These are phyloP conservation scores for Chenopodium formosanum DNA, from an alignment of 148 eudicot genomes.

Conservation along the genomic window DNA sequence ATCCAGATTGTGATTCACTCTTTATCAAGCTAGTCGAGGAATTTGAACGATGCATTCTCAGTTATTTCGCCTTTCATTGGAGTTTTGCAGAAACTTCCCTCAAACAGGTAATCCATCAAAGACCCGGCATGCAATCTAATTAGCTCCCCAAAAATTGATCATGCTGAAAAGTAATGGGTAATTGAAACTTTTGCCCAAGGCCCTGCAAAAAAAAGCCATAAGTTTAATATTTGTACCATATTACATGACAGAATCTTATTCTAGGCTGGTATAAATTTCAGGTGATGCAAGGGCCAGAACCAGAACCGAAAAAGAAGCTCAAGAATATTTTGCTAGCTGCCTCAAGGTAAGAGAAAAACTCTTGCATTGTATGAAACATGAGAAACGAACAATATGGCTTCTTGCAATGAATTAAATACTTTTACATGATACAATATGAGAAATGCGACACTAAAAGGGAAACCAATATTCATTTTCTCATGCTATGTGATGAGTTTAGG, in stretches of 20 bases:
- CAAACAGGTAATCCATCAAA: slow-evolving; percentile 52
- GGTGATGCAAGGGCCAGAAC: slow-evolving; percentile 76
- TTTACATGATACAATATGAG: neutral
- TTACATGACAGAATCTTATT: slow-evolving; percentile 8
- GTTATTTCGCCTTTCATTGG: slow-evolving; percentile 98
- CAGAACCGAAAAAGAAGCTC: slow-evolving; percentile 87
- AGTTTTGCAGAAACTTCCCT: slow-evolving; percentile 66
- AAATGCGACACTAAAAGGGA: neutral
- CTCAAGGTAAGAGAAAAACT: slow-evolving; percentile 54
- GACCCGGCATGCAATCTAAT: neutral
- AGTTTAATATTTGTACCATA: neutral
- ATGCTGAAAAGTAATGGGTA: neutral
- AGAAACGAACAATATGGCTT: neutral
- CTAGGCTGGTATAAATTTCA: slow-evolving; percentile 27
- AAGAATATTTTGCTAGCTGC: slow-evolving; percentile 91
- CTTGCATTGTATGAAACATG: neutral
- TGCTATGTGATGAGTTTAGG: slow-evolving; percentile 39
- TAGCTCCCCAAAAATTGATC: neutral
- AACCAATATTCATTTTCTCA: neutral
- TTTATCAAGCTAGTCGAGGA: slow-evolving; percentile 93
- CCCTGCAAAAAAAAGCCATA: neutral
- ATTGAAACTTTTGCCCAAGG: neutral
- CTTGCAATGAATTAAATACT: neutral
- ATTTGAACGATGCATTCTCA: slow-evolving; percentile 90
- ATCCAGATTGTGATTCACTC: slow-evolving; percentile 79